Conservation (phyloP, 2,329 filamentous ascomycete species). For the Pestalotiopsis sp. region DNA sequence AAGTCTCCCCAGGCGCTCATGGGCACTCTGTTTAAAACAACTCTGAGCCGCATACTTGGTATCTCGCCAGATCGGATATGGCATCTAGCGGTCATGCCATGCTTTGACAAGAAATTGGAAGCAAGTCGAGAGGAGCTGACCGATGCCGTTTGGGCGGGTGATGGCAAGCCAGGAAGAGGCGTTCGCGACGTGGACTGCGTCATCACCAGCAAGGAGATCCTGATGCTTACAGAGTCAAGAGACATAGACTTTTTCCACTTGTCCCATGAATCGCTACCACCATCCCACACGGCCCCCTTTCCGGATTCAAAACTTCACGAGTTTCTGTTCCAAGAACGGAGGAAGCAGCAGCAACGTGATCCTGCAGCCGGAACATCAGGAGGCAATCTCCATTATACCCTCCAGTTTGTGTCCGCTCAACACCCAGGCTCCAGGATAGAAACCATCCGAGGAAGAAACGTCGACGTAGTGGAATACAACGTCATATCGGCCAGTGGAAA, state of each 20-base stretch:
- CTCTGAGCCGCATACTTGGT: constrained; percentile 69
- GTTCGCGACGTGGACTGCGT: constrained; percentile 95
- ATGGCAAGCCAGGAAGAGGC: constrained; percentile 48
- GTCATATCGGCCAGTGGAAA: constrained; percentile 59
- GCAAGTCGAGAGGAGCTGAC: constrained; percentile 92
- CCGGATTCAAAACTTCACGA: constrained; percentile 69
- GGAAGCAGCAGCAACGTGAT: constrained; percentile 41
- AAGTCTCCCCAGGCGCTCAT: constrained; percentile 94
- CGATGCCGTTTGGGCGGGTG: constrained; percentile 68
- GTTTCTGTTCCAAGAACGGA: constrained; percentile 70
- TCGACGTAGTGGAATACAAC: constrained; percentile 85
- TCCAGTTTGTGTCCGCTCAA: constrained; percentile 70
- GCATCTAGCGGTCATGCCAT: constrained; percentile 96
- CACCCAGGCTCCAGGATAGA: constrained; percentile 73
- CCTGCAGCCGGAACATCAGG: constrained; percentile 75
- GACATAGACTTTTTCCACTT: constrained; percentile 74
- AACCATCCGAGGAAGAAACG: constrained; percentile 76
- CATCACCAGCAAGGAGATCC: constrained; percentile 91
- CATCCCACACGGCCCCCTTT: constrained; percentile 56
- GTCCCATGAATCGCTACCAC: constrained; percentile 55
- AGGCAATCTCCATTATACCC: constrained; percentile 83
- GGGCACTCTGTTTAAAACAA: constrained; percentile 87
- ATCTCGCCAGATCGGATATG: constrained; percentile 81
- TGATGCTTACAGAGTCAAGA: constrained; percentile 83
- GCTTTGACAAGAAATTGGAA: constrained; percentile 98